phyloP scores from a whole-genome alignment of 306 rosid genomes.

The Ormosia semicastrata region DNA sequence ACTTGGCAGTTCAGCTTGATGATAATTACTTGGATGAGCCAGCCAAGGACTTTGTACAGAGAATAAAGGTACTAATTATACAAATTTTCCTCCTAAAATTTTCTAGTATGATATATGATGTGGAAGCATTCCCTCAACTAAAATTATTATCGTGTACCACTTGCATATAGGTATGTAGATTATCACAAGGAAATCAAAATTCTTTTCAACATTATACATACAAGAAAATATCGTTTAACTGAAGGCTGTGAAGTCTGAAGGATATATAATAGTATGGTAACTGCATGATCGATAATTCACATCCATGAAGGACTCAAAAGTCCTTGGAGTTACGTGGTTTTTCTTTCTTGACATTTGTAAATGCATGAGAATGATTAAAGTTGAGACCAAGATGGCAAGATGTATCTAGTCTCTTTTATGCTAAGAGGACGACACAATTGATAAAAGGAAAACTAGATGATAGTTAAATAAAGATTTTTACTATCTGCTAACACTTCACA shows the following conservation, averaged over 20 bases:
- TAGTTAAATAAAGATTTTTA: not conserved
- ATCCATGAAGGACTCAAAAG: not conserved
- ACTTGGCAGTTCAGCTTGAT: conserved; percentile 80
- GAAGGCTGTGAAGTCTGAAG: not conserved
- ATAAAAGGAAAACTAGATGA: not conserved
- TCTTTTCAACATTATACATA: too few relatives aligned
- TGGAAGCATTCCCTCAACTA: not conserved
- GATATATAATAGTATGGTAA: not conserved
- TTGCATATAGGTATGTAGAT: too few relatives aligned
- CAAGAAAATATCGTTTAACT: too few relatives aligned
- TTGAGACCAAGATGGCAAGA: not conserved
- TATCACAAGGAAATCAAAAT: too few relatives aligned
- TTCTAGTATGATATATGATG: not conserved
- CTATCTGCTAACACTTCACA: not conserved
- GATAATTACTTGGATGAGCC: conserved; percentile 80
- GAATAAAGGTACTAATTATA: conserved; percentile 57
- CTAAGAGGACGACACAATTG: not conserved
- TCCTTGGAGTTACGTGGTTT: not conserved
- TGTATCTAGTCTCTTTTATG: not conserved
- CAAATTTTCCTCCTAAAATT: not conserved
- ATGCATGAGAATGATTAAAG: not conserved
- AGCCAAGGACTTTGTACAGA: conserved; percentile 67
- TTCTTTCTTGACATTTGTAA: not conserved
- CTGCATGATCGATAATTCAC: not conserved
- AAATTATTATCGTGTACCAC: not conserved